Evolutionary conservation across 2,329 filamentous ascomycete genomes (phyloP).

Genomic region (Epichloe festucae): DNA sequence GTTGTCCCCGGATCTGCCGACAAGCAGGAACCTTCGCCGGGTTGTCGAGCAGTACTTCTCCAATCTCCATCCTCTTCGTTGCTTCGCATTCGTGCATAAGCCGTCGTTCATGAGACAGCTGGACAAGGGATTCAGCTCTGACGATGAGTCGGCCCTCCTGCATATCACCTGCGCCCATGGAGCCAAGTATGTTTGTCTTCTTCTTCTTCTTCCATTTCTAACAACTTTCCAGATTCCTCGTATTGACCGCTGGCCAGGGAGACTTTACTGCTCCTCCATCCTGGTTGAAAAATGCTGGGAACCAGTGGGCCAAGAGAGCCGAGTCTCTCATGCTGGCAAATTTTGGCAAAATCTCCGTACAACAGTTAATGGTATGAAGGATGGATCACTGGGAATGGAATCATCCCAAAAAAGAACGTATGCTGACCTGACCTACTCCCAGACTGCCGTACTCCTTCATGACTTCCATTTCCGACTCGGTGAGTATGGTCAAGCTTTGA

Average conservation of each 20-base stretch:
- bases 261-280: constrained; percentile 17
- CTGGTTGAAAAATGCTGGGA: constrained; percentile 21
- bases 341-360: constrained; percentile 26
- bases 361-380: constrained; percentile 23
- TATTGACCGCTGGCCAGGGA: constrained; percentile 16
- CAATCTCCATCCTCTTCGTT: constrained; percentile 27
- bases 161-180: constrained; percentile 26
- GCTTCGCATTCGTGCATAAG: constrained; percentile 28
- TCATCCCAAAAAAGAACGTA: not conserved
- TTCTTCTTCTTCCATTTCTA: not conserved
- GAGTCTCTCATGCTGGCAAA: constrained; percentile 23
- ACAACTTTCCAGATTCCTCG: constrained; percentile 19
- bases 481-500: constrained; percentile 26
- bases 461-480: constrained; percentile 27
- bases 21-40: constrained; percentile 20
- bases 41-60: constrained; percentile 26
- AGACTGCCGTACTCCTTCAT: constrained; percentile 26
- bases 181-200: constrained; percentile 18
- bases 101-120: constrained; percentile 26
- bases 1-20: constrained; percentile 20
- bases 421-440: not conserved
- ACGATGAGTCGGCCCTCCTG: constrained; percentile 24
- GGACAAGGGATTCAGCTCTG: constrained; percentile 22
- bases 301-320: constrained; percentile 25
- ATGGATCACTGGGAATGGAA: not conserved